phyloP scores from a whole-genome alignment of 257 asterid species.

The Euphrasia confusa region DNA sequence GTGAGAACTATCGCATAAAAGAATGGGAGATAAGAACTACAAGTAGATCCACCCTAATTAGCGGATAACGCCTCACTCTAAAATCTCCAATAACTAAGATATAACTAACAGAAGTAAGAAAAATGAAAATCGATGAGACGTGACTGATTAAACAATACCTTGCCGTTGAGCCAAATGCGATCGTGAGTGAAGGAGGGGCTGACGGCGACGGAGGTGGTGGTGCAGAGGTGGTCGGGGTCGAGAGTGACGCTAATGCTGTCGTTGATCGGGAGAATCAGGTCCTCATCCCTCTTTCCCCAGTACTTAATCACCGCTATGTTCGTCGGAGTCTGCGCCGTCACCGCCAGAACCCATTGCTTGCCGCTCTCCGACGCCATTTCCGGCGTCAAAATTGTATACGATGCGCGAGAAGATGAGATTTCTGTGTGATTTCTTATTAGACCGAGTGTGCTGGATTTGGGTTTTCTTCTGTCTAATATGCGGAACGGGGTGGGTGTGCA shows the following conservation, averaged over 20 bases:
- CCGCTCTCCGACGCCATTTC: conserved; percentile 45
- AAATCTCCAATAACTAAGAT: not conserved
- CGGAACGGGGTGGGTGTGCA: no score
- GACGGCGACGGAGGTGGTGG: conserved; percentile 97
- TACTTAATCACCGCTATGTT: conserved; percentile 94
- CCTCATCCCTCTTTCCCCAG: conserved; percentile 95
- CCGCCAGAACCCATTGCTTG: conserved; percentile 61
- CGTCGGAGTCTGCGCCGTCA: conserved; percentile 94
- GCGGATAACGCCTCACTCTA: not conserved
- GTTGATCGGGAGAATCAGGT: conserved; percentile 74
- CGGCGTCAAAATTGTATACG: not conserved
- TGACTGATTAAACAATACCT: conserved; percentile 39
- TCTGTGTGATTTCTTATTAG: not conserved
- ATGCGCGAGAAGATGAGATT: conserved; percentile 5
- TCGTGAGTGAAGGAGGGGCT: conserved; percentile 68
- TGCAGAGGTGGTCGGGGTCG: conserved; percentile 92
- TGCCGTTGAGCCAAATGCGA: conserved; percentile 97
- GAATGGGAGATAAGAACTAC: not conserved
- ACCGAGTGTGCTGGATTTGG: conserved; percentile 9
- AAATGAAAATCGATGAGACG: not conserved
- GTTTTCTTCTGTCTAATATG: no score
- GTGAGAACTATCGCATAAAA: not conserved
- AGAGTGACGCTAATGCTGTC: conserved; percentile 96
- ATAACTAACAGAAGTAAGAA: not conserved
- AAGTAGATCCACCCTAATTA: not conserved